Percentiles rank a stretch among this genome's conserved stretches.
Evolutionary conservation across 2,329 filamentous ascomycete genomes (phyloP).

Genomic region (Esteya vermicola): DNA sequence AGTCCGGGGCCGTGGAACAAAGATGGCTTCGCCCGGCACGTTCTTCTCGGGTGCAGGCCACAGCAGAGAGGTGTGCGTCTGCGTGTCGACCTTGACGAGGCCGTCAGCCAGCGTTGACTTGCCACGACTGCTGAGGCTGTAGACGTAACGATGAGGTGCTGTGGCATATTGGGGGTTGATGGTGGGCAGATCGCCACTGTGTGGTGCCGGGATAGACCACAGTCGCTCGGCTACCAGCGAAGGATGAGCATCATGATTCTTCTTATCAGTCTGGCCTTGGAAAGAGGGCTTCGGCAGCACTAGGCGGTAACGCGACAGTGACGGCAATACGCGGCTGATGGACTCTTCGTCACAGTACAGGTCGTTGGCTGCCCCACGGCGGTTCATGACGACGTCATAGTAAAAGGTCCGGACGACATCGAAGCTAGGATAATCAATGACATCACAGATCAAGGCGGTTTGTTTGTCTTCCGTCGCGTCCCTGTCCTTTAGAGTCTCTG

Average conservation of each 20-base stretch:
- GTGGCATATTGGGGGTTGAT: conserved; percentile 45
- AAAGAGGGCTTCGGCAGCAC: not conserved
- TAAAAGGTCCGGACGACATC: conserved; percentile 55
- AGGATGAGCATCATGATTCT: not conserved
- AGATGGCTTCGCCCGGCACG: conserved; percentile 57
- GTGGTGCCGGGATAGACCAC: conserved; percentile 32
- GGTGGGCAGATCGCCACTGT: conserved; percentile 48
- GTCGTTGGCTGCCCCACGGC: conserved; percentile 27
- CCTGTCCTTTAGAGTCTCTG: conserved; percentile 17
- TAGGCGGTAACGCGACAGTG: conserved; percentile 26
- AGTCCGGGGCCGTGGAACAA: conserved; percentile 34
- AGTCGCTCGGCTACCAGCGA: not conserved
- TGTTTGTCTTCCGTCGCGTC: not conserved
- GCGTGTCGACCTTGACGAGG: conserved; percentile 50
- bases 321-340: conserved; percentile 20
- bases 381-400: conserved; percentile 50
- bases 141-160: conserved; percentile 44
- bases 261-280: no score
- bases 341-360: conserved; percentile 27
- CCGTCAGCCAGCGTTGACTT: conserved; percentile 46
- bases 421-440: conserved; percentile 46
- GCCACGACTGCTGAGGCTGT: conserved; percentile 40
- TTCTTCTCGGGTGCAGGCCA: conserved; percentile 43
- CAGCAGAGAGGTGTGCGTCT: conserved; percentile 32
- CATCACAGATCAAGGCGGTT: conserved; percentile 50